Evolutionary conservation across 805 yeast genomes (phyloP), one percentile per base, ranked within the genome.

Genomic region (Naumovozyma baii): DNA sequence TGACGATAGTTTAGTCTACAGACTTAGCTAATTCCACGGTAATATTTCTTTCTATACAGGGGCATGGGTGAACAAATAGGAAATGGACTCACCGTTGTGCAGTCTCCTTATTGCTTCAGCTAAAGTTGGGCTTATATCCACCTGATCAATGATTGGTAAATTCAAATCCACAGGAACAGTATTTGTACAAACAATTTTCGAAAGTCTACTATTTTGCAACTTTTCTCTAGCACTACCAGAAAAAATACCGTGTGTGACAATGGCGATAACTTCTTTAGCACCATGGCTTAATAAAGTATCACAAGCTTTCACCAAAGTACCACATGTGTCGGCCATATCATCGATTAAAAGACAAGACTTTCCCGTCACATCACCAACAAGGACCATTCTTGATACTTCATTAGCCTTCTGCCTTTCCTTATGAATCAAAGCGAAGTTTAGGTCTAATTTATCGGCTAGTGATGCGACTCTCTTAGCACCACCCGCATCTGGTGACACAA

Each of bases 251-350:
- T 90, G 98, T 1, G 97, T 90, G 9, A 90, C 96, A 37, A 92
- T 81, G 10, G 97, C 95, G 47, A 90, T 75, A 18, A 92, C 97
- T 46, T 76, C 73, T 43, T 74, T 70, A 3, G 98, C 97, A 22
- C 87, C 84, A 48, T 85, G 78, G 17, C 74, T 79, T 48, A 87
- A 65, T 44, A 90, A 67, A 4, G 88, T 78, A 46, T 90, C 94
- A 9, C 95, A 90, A 1, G 97, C 97, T 63, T 90, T 90, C 47
- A 85, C 92, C 48, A 90, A 68, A 2, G 98, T 90, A 31, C 98
- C 97, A 65, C 97, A 90, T 4, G 98, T 90, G 58, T 90, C 98
- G 30, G 97, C 97, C 94, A 90, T 92, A 60, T 90, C 98, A 62
- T 90, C 98, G 26, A 90, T 84, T 46, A 90, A 67, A 18, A 92